These are phyloP conservation scores for Penium margaritaceum DNA, from an alignment of 139 green algal species.

Conservation along the genomic window DNA sequence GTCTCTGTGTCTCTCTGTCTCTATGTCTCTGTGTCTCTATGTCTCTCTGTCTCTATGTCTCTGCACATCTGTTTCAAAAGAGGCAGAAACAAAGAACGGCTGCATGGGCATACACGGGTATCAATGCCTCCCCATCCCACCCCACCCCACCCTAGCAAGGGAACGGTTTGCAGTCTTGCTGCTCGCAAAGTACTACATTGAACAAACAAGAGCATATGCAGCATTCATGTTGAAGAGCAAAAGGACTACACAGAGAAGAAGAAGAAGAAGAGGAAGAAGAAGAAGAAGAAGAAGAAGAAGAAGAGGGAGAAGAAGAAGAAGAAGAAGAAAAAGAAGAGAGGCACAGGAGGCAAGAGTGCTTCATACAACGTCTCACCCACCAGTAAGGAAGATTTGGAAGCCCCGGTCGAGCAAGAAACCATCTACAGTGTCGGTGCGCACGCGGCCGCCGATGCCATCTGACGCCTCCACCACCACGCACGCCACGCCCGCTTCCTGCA, in stretches of 20 bases:
- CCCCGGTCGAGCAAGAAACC: constrained; percentile 90
- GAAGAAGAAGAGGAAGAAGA: too few relatives aligned
- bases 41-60: neutral
- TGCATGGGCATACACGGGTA: neutral
- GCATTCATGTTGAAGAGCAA: neutral
- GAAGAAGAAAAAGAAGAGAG: too few relatives aligned
- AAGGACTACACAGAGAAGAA: too few relatives aligned
- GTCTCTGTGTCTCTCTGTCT: neutral
- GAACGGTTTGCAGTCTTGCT: neutral
- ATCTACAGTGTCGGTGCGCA: constrained; percentile 81
- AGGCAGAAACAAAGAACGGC: neutral
- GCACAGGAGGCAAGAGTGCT: neutral
- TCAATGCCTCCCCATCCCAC: neutral
- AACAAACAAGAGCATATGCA: neutral
- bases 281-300: too few relatives aligned
- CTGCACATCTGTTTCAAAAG: neutral
- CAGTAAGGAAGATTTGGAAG: constrained; percentile 96
- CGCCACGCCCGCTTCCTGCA: constrained; percentile 1
- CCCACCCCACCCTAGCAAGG: neutral
- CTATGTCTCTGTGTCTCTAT: neutral
- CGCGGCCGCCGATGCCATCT: constrained; percentile 80
- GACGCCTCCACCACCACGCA: constrained; percentile 50
- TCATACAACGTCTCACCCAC: neutral
- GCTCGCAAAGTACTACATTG: neutral
- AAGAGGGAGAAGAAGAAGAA: neutral